Base-by-base conservation (phyloP, 106 monocot genomes). In the Apostasia shenzhenica region DNA sequence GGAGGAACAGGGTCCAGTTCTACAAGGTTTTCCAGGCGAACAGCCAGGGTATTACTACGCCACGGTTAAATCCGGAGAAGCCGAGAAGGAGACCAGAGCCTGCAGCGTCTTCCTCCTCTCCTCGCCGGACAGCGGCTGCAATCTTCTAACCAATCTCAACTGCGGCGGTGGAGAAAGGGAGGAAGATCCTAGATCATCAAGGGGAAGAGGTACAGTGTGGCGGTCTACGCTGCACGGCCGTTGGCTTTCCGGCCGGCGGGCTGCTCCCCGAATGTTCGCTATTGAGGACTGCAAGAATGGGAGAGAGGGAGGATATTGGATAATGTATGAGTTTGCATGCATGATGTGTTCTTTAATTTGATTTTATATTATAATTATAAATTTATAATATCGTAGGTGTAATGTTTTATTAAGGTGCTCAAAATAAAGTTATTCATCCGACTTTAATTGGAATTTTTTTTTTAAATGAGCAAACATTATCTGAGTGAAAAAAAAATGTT, bases 121-220 rank as follows among this genome's bases (percentile, higher is more conserved):
- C 0, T 91, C 90, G 8, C 61, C 86, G 2, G 70, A 86, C n/a
- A 6, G 1, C 10, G 4, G 10, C 7, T 87, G 90, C 73, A 81
- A 86, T 47, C 63, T 43, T 3, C 57, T 84, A 56, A 86, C 90
- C 14, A 86, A 91, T 48, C 59, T 86, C 72, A 84, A 86, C 67
- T 55, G 51, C 6, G 86, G 90, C 5, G 54, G 61, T 84, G 10
- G 66, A 71, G 54, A 39, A 70, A 5, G 59, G 8, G 68, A 83
- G 74, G 43, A 81, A 76, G 79, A 69, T 40, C 4, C 2, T 62
- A 43, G 79, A 69, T 40, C 4, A 3, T 62, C 43, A 26, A 45
- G 8, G 67, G 50, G 37, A 39, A 26, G 62, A 0, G 5, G 0
- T 73, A 67, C 39, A 46, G 67, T 1, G 81, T 63, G 8, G 48